Evolutionary conservation across 2,329 filamentous ascomycete genomes (phyloP).

Genomic region (Didymella arachidicola): DNA sequence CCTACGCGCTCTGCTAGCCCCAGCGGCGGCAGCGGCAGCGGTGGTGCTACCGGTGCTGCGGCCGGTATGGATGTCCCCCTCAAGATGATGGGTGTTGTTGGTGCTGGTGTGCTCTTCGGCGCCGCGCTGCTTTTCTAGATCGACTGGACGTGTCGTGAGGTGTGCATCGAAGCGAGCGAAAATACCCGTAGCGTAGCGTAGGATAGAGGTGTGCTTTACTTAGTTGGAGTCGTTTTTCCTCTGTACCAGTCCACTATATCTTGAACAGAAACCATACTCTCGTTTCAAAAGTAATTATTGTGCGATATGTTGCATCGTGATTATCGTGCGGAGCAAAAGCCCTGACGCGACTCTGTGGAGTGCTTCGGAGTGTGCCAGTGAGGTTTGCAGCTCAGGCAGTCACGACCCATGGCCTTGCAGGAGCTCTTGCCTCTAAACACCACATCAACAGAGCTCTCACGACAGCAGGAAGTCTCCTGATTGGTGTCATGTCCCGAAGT

Average conservation of each 20-base stretch:
- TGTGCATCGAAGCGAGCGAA: background rate
- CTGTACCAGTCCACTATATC: background rate
- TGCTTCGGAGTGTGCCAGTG: background rate
- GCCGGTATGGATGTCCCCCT: conserved; percentile 38
- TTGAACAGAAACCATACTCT: background rate
- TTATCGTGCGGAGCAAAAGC: too few relatives aligned
- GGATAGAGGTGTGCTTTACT: conserved; percentile 14
- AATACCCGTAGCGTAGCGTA: conserved; percentile 21
- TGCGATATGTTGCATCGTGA: background rate
- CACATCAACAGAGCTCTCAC: too few relatives aligned
- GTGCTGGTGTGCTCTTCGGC: conserved; percentile 44
- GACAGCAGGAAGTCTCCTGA: too few relatives aligned
- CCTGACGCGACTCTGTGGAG: background rate
- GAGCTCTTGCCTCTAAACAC: too few relatives aligned
- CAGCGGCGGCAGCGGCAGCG: conserved; percentile 13
- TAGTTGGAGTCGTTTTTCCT: conserved; percentile 13
- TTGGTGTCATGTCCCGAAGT: too few relatives aligned
- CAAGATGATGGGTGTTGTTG: conserved; percentile 41
- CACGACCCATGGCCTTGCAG: too few relatives aligned
- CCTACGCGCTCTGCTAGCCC: conserved; percentile 36
- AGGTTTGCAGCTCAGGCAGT: background rate
- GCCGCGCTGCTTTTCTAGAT: conserved; percentile 43
- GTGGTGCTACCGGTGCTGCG: conserved; percentile 30
- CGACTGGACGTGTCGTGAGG: background rate
- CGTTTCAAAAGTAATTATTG: conserved; percentile 13